phyloP scores from a whole-genome alignment of 208 protist genomes.

The Acanthamoeba royreba region DNA sequence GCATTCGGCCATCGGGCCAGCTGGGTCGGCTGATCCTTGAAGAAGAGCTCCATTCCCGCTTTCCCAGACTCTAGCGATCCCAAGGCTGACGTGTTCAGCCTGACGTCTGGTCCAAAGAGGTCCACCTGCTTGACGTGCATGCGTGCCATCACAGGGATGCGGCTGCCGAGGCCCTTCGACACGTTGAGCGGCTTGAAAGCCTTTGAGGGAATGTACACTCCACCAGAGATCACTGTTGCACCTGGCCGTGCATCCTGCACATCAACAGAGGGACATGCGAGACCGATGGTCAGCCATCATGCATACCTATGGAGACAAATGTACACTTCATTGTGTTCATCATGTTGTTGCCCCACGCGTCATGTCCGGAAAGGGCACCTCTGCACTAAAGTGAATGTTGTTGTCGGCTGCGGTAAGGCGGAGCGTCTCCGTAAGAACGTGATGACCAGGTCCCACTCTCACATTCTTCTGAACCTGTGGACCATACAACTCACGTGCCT shows the following conservation, averaged over 20 bases:
- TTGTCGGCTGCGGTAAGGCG: not conserved
- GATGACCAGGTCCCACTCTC: not conserved
- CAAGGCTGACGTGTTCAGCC: not conserved
- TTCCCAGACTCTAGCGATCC: not conserved
- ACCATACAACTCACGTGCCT: not conserved
- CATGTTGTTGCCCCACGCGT: too few species aligned
- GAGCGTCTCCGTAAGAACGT: not conserved
- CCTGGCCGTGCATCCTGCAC: not conserved
- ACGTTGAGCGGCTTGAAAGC: not conserved
- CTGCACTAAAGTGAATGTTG: not conserved
- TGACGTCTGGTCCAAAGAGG: not conserved
- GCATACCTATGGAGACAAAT: too few species aligned
- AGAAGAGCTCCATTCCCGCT: not conserved
- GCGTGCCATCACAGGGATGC: not conserved
- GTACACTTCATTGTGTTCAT: too few species aligned
- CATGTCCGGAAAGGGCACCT: not conserved
- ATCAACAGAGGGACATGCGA: too few species aligned
- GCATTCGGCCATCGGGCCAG: not conserved
- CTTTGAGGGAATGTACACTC: not conserved
- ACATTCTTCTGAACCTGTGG: not conserved
- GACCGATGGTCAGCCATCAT: too few species aligned
- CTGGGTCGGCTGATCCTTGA: not conserved
- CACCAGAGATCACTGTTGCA: not conserved
- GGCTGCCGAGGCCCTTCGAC: not conserved
- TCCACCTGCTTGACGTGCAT: not conserved